Conservation (phyloP, 108 stramenopile genomes). For the Skeletonema menzelii region DNA sequence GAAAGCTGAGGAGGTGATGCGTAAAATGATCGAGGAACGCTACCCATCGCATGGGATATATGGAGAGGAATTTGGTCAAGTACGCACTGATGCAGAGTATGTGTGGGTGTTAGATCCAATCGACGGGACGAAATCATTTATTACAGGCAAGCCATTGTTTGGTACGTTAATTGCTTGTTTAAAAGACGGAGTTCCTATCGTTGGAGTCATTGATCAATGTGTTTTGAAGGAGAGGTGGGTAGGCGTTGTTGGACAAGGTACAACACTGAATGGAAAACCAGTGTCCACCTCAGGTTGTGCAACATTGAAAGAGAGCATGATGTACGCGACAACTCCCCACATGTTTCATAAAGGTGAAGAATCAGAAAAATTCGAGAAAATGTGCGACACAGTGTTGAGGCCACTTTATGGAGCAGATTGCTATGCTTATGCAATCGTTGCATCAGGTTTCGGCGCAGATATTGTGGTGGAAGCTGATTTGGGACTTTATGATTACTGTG, state of each 20-base stretch:
- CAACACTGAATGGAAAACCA: constrained; percentile 50
- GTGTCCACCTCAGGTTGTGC: constrained; percentile 28
- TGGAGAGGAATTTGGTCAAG: constrained; percentile 56
- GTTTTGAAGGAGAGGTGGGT: constrained; percentile 60
- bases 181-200: constrained; percentile 41
- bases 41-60: constrained; percentile 57
- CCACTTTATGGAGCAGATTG: constrained; percentile 60
- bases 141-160: constrained; percentile 63
- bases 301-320: constrained; percentile 35
- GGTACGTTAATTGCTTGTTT: constrained; percentile 57
- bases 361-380: constrained; percentile 29
- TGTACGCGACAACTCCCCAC: constrained; percentile 56
- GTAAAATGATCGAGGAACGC: constrained; percentile 44
- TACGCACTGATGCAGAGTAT: constrained; percentile 49
- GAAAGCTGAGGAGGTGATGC: constrained; percentile 48
- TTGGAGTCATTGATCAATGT: constrained; percentile 63
- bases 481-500: constrained; percentile 61
- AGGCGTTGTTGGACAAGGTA: constrained; percentile 35
- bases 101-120: constrained; percentile 65
- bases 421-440: constrained; percentile 59
- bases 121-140: constrained; percentile 61
- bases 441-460: constrained; percentile 58
- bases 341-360: constrained; percentile 60
- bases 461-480: constrained; percentile 59
- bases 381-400: constrained; percentile 25